Evolutionary conservation across 1,284 basidiomycete genomes (phyloP).

Genomic region (Ustilago curta): DNA sequence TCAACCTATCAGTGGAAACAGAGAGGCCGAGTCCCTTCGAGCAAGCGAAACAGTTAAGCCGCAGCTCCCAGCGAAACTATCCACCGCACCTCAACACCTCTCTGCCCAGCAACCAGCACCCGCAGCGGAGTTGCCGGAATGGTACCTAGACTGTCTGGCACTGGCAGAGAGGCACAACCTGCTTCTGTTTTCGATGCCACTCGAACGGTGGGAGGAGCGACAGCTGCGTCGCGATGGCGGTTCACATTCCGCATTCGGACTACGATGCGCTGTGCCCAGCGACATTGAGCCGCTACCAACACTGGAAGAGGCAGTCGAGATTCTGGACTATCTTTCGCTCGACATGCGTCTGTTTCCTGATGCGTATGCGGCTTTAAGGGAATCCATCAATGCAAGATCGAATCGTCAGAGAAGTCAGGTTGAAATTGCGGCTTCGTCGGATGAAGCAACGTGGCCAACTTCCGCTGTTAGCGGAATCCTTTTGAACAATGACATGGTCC

Average conservation of each 20-base stretch:
- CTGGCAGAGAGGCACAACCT: slow-evolving; percentile 26
- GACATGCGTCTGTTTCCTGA: slow-evolving; percentile 7
- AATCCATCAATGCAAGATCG: neutral
- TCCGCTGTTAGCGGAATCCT: neutral
- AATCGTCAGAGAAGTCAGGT: neutral
- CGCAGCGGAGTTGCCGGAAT: neutral
- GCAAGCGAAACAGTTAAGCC: neutral
- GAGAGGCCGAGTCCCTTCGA: neutral
- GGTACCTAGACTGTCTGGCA: slow-evolving; percentile 11
- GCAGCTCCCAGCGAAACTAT: neutral
- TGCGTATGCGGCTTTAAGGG: neutral
- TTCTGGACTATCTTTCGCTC: slow-evolving; percentile 11
- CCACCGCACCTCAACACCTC: neutral
- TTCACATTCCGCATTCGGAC: neutral
- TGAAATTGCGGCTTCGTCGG: neutral
- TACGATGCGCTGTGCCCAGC: slow-evolving; percentile 14
- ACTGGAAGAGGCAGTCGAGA: slow-evolving; percentile 1
- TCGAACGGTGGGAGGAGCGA: slow-evolving; percentile 16
- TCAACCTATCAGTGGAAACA: too few species aligned
- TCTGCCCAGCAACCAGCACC: neutral
- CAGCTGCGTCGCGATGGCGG: neutral
- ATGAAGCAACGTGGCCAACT: neutral
- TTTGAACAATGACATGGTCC: too few species aligned
- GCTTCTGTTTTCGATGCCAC: slow-evolving; percentile 15
- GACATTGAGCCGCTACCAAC: slow-evolving; percentile 18